phyloP scores from a whole-genome alignment of 2,329 filamentous ascomycete genomes.

The Trichoderma sp. region DNA sequence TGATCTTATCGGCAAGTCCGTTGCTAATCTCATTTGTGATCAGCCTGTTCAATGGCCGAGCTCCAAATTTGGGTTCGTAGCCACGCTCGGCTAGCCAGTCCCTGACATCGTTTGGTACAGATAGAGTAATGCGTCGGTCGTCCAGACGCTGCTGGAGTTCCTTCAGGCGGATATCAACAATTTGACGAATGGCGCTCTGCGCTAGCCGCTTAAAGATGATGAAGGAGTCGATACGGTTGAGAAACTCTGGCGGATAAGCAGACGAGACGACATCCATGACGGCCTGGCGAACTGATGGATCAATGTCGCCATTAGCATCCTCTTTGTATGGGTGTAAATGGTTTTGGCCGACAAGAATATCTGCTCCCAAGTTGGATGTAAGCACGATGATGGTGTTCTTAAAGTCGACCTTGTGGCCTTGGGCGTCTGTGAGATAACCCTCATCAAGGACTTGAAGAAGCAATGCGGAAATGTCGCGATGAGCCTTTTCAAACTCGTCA shows the following conservation, averaged over 20 bases:
- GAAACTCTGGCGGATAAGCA: slow-evolving; percentile 85
- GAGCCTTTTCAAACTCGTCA: slow-evolving; percentile 97
- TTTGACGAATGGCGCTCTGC: slow-evolving; percentile 77
- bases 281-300: slow-evolving; percentile 71
- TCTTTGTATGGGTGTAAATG: slow-evolving; percentile 66
- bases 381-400: slow-evolving; percentile 95
- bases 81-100: slow-evolving; percentile 87
- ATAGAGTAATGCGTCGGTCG: slow-evolving; percentile 79
- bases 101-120: slow-evolving; percentile 72
- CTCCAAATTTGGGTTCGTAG: slow-evolving; percentile 90
- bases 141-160: slow-evolving; percentile 84
- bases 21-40: slow-evolving; percentile 92
- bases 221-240: slow-evolving; percentile 96
- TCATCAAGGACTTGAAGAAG: slow-evolving; percentile 95
- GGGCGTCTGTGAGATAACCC: slow-evolving; percentile 91
- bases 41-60: slow-evolving; percentile 85
- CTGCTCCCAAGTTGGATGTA: slow-evolving; percentile 91
- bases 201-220: slow-evolving; percentile 93
- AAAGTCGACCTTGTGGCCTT: slow-evolving; percentile 97
- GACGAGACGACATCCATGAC: slow-evolving; percentile 86
- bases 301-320: slow-evolving; percentile 68
- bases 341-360: slow-evolving; percentile 82
- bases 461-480: slow-evolving; percentile 89
- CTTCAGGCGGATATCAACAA: slow-evolving; percentile 86
- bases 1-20: slow-evolving; percentile 86